These are phyloP conservation scores for Lenwebbia sp. DNA, from an alignment of 345 rosid species.

Conservation along the genomic window DNA sequence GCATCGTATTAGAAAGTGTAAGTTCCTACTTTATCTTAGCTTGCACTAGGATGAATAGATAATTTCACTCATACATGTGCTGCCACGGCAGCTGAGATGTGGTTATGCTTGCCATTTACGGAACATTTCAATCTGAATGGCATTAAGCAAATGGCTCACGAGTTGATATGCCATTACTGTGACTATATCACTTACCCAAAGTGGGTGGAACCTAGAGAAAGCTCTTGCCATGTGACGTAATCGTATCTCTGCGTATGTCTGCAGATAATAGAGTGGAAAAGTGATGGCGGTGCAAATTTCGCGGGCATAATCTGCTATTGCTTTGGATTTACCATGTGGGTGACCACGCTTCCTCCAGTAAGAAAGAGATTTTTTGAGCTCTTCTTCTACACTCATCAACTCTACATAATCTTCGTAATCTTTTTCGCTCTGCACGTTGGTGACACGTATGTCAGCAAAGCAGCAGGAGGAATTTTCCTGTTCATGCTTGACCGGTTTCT, in stretches of 20 bases:
- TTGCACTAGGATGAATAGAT: background rate
- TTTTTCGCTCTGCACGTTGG: constrained; percentile 38
- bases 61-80: background rate
- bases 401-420: constrained; percentile 31
- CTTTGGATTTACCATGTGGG: constrained; percentile 35
- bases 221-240: background rate
- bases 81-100: background rate
- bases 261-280: constrained; percentile 31
- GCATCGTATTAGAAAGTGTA: background rate
- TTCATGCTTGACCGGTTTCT: constrained; percentile 35
- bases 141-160: background rate
- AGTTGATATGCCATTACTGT: background rate
- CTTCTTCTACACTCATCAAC: constrained; percentile 45
- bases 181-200: background rate
- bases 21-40: background rate
- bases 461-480: constrained; percentile 26
- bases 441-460: constrained; percentile 20
- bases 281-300: constrained; percentile 22
- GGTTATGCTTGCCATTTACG: background rate
- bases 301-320: constrained; percentile 31
- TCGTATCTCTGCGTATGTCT: background rate
- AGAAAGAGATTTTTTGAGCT: constrained; percentile 30
- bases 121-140: background rate
- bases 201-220: background rate
- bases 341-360: constrained; percentile 26